These are phyloP conservation scores for Proteromonas lacertae DNA, from an alignment of 352 stramenopile species.

Conservation along the genomic window DNA sequence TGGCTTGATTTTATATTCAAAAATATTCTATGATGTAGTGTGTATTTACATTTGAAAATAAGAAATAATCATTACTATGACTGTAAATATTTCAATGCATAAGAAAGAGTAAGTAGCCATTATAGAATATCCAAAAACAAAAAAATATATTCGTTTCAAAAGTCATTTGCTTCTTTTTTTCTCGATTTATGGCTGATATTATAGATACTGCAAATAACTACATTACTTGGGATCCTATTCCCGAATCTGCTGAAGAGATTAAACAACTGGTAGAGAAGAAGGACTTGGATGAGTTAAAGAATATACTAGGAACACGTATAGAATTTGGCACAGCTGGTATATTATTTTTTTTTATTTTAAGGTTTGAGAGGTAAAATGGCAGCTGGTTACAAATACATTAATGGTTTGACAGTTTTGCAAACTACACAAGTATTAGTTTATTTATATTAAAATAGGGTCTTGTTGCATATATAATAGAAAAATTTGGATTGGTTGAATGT, in stretches of 20 bases:
- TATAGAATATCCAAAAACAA: too few species aligned
- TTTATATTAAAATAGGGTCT: constrained; percentile 18
- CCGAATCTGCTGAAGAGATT: constrained; percentile 23
- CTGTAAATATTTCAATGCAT: too few species aligned
- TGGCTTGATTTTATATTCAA: too few species aligned
- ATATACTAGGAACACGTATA: constrained; percentile 33
- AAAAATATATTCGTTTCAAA: too few species aligned
- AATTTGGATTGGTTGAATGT: constrained; percentile 3
- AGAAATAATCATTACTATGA: too few species aligned
- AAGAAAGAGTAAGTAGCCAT: too few species aligned
- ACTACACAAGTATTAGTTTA: constrained; percentile 57
- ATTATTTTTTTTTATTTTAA: not conserved
- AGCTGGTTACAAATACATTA: constrained; percentile 40
- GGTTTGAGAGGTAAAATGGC: constrained; percentile 49
- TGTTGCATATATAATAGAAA: constrained; percentile 21
- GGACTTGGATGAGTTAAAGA: constrained; percentile 17
- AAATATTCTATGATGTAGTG: too few species aligned
- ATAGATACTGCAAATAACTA: constrained; percentile 17
- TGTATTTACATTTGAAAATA: too few species aligned
- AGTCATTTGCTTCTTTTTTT: too few species aligned
- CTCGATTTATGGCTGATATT: not conserved
- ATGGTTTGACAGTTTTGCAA: constrained; percentile 58
- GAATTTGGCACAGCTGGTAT: constrained; percentile 53
- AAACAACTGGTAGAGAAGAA: constrained; percentile 20
- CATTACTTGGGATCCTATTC: constrained; percentile 39